phyloP scores from a whole-genome alignment of 495 filamentous ascomycete genomes.

The Cercophora sp. region DNA sequence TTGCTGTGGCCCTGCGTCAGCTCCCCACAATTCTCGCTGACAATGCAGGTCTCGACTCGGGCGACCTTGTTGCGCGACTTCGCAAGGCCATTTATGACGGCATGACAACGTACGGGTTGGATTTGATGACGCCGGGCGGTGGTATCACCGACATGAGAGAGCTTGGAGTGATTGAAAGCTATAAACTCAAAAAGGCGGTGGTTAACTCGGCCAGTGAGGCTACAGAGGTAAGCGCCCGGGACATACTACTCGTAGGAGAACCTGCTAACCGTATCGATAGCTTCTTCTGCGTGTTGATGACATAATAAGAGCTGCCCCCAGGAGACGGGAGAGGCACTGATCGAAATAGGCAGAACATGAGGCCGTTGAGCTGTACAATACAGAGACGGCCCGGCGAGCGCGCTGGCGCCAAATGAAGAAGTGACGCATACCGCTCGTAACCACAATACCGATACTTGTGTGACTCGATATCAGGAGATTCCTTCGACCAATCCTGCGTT shows the following conservation, averaged over 20 bases:
- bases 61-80: slow-evolving; percentile 85
- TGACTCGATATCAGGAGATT: too few relatives aligned
- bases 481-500: too few relatives aligned
- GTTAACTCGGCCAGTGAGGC: slow-evolving; percentile 93
- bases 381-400: too few relatives aligned
- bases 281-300: slow-evolving; percentile 35
- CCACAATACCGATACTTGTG: too few relatives aligned
- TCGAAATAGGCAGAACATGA: not conserved
- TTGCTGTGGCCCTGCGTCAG: slow-evolving; percentile 83
- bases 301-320: slow-evolving; percentile 38
- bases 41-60: slow-evolving; percentile 93
- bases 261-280: too few relatives aligned
- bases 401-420: too few relatives aligned
- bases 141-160: slow-evolving; percentile 96
- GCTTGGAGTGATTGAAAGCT: slow-evolving; percentile 92
- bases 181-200: slow-evolving; percentile 96
- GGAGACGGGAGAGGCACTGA: slow-evolving; percentile 33
- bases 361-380: slow-evolving; percentile 19
- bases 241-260: too few relatives aligned
- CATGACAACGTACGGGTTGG: slow-evolving; percentile 84
- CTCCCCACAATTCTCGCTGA: slow-evolving; percentile 95
- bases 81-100: slow-evolving; percentile 92
- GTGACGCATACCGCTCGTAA: too few relatives aligned
- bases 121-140: slow-evolving; percentile 84
- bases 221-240: slow-evolving; percentile 87